Evolutionary conservation across 345 rosid genomes (phyloP).

Genomic region (Aegle marmelos): DNA sequence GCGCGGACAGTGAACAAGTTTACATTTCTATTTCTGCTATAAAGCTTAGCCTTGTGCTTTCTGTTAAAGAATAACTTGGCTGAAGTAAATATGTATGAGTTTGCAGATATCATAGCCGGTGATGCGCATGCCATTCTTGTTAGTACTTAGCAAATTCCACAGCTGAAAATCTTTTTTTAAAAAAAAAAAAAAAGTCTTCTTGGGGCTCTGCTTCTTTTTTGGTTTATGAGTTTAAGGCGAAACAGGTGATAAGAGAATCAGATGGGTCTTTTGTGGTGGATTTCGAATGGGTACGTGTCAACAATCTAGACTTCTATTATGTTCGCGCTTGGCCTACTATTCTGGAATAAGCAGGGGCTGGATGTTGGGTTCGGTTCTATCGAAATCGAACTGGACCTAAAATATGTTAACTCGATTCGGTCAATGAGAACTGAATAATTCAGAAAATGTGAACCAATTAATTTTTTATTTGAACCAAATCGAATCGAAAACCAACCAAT

Average conservation of each 20-base stretch:
- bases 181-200: not conserved
- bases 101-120: conserved; percentile 61
- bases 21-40: not conserved
- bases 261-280: conserved; percentile 15
- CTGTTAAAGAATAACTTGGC: conserved; percentile 26
- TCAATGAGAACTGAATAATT: too few species aligned
- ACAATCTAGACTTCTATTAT: too few species aligned
- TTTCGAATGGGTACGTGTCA: conserved; percentile 1
- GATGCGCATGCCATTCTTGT: conserved; percentile 55
- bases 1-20: conserved; percentile 48
- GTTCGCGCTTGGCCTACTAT: too few species aligned
- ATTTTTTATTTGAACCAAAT: too few species aligned
- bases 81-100: conserved; percentile 49
- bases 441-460: too few species aligned
- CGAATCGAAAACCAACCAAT: too few species aligned
- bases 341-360: not conserved
- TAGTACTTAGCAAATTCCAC: not conserved
- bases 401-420: too few species aligned
- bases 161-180: not conserved
- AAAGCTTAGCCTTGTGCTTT: not conserved
- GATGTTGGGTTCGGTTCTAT: too few species aligned
- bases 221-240: not conserved
- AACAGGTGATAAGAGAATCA: not conserved
- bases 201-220: not conserved
- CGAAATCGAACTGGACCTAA: too few species aligned